Percentiles rank a stretch among this genome's conserved stretches.
Evolutionary conservation across 2,329 filamentous ascomycete genomes (phyloP).

Genomic region (Ploettnerulaceae sp.): DNA sequence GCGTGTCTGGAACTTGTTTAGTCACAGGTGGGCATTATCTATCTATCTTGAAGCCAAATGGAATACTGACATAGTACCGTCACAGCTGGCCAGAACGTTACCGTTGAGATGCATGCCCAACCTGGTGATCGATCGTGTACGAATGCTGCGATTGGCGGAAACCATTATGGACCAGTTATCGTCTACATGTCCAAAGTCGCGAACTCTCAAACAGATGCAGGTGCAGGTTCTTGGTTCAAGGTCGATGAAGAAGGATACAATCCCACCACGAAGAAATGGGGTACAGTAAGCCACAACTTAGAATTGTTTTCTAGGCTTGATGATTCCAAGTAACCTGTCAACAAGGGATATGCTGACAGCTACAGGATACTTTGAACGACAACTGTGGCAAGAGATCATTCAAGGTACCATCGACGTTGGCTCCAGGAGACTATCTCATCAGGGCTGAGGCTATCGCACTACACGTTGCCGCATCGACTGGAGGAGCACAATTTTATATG

Average conservation of each 20-base stretch:
- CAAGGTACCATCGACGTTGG: conserved; percentile 46
- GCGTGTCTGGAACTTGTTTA: conserved; percentile 33
- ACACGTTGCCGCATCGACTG: conserved; percentile 43
- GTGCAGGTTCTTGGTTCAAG: conserved; percentile 48
- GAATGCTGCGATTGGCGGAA: conserved; percentile 48
- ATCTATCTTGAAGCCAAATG: neutral
- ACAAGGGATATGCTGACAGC: neutral
- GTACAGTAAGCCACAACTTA: conserved; percentile 12
- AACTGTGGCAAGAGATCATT: conserved; percentile 45
- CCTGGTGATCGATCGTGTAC: conserved; percentile 41
- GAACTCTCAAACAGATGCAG: conserved; percentile 43
- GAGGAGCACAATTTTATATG: conserved; percentile 38
- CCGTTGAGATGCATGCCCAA: conserved; percentile 55
- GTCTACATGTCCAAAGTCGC: conserved; percentile 48
- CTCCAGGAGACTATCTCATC: conserved; percentile 50
- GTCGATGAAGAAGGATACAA: conserved; percentile 34
- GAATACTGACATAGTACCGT: neutral
- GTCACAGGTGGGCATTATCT: conserved; percentile 16
- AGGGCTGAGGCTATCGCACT: conserved; percentile 50
- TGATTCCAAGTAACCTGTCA: neutral
- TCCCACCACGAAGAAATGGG: conserved; percentile 20
- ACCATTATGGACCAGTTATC: conserved; percentile 50
- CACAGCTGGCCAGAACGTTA: conserved; percentile 42
- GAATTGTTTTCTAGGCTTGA: neutral
- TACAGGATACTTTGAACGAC: conserved; percentile 30